Base-by-base conservation (phyloP, 345 rosid genomes). In the Salix udensis region DNA sequence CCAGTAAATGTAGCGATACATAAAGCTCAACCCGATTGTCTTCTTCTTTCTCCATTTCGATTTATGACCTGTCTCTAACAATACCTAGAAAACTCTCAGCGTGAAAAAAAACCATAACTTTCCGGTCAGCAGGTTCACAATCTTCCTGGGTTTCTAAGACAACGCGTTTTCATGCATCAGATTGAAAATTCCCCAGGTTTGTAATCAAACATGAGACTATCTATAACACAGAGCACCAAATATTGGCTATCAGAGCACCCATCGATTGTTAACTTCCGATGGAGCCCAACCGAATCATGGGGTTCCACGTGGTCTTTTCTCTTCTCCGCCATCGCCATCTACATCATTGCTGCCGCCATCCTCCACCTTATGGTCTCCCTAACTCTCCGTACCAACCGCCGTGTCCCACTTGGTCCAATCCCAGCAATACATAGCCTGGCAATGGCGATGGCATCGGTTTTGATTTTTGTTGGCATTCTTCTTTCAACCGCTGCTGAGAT, bases 291-390 rank as follows among this genome's bases (percentile, higher is more conserved):
- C 81, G 92, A 91, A 64, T 87, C 95, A 55, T 93, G 88, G 90
- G 97, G 93, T 39, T 87, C 98, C 82, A 89, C 98, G 48, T 94
- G 97, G 98, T 88, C 81, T 3, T 94, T 94, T 82, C 92, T 94
- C 55, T 72, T 90, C 88, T 76, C 87, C 23, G 87, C 97, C 40
- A 82, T 91, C 40, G 34, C 79, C 62, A 42, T 85, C 55, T 93
- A 92, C 90, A 82, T 93, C 82, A 4, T 77, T 67, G 23, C 72
- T 10, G 62, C 76, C 72, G 16, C 40, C 48, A 28, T 60, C 23
- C 68, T 79, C 74, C 78, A 80, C 40, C 39, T 74, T 18, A 46
- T 80, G 24, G 76, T 80, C 26, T 75, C 72, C 55, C n/a, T 80
- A 44, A 14, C 75, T 58, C 76, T 87, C 84, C 40, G 62, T 16